Evolutionary conservation across 345 rosid species (phyloP), one percentile per base, ranked within the genome.

Genomic region (Hibiscus mutabilis): DNA sequence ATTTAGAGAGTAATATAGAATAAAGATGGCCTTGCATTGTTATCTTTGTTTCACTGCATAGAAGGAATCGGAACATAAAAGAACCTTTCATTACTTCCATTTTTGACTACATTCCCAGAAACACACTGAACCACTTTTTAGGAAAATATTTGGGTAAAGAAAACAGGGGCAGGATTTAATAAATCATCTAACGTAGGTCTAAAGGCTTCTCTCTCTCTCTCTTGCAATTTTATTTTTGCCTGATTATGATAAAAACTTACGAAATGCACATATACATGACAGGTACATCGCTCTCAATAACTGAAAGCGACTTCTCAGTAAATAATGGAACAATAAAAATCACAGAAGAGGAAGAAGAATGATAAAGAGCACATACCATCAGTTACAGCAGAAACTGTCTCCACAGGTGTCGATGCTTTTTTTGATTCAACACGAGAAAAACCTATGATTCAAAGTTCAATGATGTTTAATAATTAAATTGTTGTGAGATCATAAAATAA

Each of bases 381-480:
- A 70, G 44, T 55, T 21, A 63, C 75, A 61, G 79, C 70, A 60
- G 82, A 83, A 74, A 79, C 84, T 0, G 82, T 80, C 56, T 84
- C 90, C 67, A 64, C 37, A 35, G 89, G 80, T 60, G 82, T 66
- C 72, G 78, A 62, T 13, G 87, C 82, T 60, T 86, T 84, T 67
- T 74, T 86, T 19, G 81, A 81, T 60, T 83, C 81, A 74, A 78
- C 75, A 75, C 81, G 83, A 78, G 86, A 80, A 84, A 92, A 92
- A 63, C 99, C 97, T 94, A 79, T 60, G 35, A 53, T 55, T 29
- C 59, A 40, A 66, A 33, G 55, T 21, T 51, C 53, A 47, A 22
- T 55, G 47, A 35, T 49, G 51, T 22, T 60, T 18, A 68, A 57
- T 46, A 61, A 47, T 8, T 55, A 42, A 25, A 74, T 60, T 19